phyloP scores from a whole-genome alignment of 805 yeast genomes.

The Zygotorulaspora chibaensis region DNA sequence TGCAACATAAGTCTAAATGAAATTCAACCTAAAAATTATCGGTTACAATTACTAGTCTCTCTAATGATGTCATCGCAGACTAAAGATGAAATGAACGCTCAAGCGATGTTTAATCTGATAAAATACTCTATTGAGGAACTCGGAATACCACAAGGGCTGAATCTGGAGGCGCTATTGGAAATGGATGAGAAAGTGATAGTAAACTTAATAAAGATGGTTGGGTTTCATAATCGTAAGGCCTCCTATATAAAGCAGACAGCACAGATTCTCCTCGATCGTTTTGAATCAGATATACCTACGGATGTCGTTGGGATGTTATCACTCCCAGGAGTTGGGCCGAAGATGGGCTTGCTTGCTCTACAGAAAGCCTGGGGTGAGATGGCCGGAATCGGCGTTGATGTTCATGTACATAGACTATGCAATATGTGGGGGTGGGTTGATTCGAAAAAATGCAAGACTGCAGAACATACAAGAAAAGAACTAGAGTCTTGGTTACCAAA shows the following conservation, averaged over 20 bases:
- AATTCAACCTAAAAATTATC: slow-evolving; percentile 37
- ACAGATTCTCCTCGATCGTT: slow-evolving; percentile 45
- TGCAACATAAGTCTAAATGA: slow-evolving; percentile 27
- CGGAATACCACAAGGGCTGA: slow-evolving; percentile 44
- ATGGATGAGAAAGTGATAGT: slow-evolving; percentile 58
- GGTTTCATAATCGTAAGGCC: slow-evolving; percentile 82
- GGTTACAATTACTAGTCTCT: slow-evolving; percentile 75
- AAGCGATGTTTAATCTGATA: slow-evolving; percentile 64
- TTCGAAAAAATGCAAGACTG: slow-evolving; percentile 45
- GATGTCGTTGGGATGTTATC: slow-evolving; percentile 57
- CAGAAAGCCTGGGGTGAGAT: slow-evolving; percentile 76
- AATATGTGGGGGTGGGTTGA: slow-evolving; percentile 78
- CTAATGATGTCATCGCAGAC: slow-evolving; percentile 90
- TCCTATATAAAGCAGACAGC: slow-evolving; percentile 60
- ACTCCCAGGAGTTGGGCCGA: slow-evolving; percentile 93
- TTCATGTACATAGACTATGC: slow-evolving; percentile 78
- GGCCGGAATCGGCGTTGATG: slow-evolving; percentile 92
- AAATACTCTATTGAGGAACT: slow-evolving; percentile 42
- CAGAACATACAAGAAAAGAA: slow-evolving; percentile 68
- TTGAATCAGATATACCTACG: slow-evolving; percentile 68
- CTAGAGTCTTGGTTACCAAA: slow-evolving; percentile 72
- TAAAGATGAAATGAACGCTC: slow-evolving; percentile 78
- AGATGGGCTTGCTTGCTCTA: slow-evolving; percentile 80
- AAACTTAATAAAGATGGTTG: slow-evolving; percentile 67
- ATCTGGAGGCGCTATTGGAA: slow-evolving; percentile 48